Conservation (phyloP, 208 protist genomes). For the Acanthamoeba sp. region DNA sequence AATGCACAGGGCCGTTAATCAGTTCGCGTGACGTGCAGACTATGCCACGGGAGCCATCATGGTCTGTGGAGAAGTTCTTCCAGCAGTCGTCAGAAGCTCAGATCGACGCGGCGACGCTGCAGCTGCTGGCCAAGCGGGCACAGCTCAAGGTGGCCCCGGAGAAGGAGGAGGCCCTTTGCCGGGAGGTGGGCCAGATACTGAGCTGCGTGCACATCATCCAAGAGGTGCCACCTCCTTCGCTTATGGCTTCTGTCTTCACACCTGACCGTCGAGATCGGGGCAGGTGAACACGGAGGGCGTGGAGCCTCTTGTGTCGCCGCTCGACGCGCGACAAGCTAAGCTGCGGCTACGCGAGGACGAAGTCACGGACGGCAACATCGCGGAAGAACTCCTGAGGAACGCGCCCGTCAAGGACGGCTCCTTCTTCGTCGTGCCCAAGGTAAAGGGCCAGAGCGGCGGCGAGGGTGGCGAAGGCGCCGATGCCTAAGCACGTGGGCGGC, state of each 20-base stretch:
- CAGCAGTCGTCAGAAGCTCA: neutral
- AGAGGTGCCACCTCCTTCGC: neutral
- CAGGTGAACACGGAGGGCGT: slow-evolving; percentile 54
- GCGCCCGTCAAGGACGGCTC: neutral
- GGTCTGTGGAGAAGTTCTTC: slow-evolving; percentile 66
- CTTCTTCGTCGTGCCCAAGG: slow-evolving; percentile 47
- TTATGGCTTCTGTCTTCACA: neutral
- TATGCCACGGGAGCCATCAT: slow-evolving; percentile 2
- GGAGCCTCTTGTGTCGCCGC: slow-evolving; percentile 23
- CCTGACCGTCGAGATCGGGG: neutral
- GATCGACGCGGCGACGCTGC: slow-evolving; percentile 31
- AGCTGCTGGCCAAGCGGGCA: slow-evolving; percentile 10
- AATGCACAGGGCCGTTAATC: no score
- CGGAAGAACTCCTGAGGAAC: slow-evolving; percentile 12
- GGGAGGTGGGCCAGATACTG: slow-evolving; percentile 43
- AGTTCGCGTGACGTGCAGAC: no score
- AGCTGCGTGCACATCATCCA: slow-evolving; percentile 62
- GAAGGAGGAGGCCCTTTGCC: slow-evolving; percentile 28
- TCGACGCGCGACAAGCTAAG: slow-evolving; percentile 1
- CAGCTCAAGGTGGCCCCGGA: slow-evolving; percentile 4
- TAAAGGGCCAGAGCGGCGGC: slow-evolving; percentile 33
- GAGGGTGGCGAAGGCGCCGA: neutral
- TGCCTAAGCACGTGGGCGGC: no score
- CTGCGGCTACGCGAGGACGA: slow-evolving; percentile 25
- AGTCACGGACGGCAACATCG: slow-evolving; percentile 17